Evolutionary conservation across 2,329 filamentous ascomycete species (phyloP).

Genomic region (Thermothelomyces thermophilus): DNA sequence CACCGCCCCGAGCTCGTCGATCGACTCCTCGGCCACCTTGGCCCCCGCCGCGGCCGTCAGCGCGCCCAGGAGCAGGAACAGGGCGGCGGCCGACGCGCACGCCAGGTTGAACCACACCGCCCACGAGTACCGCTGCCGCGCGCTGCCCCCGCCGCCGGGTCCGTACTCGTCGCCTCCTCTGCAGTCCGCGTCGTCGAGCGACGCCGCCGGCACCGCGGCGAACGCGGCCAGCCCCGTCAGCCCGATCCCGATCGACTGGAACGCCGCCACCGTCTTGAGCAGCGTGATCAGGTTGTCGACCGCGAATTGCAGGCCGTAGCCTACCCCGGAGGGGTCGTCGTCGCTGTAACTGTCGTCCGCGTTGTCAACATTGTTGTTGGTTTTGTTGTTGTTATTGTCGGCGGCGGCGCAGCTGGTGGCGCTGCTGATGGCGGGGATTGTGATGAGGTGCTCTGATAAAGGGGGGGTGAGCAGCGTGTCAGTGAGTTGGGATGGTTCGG

Average conservation of each 20-base stretch:
- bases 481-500: not conserved
- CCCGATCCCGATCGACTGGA: conserved; percentile 19
- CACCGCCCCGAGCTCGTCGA: conserved; percentile 12
- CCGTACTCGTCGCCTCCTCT: too few species aligned
- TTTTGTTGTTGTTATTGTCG: not conserved
- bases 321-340: conserved; percentile 21
- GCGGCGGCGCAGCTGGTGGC: not conserved
- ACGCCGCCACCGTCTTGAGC: conserved; percentile 19
- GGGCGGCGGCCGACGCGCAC: not conserved
- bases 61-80: conserved; percentile 10
- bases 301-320: conserved; percentile 11
- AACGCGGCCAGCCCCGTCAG: conserved; percentile 19
- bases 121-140: not conserved
- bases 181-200: not conserved
- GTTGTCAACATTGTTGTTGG: conserved; percentile 15
- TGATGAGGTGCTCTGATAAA: not conserved
- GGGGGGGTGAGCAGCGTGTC: too few species aligned
- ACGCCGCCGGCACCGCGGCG: conserved; percentile 12
- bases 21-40: conserved; percentile 2
- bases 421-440: conserved; percentile 9
- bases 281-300: conserved; percentile 19
- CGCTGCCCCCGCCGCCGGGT: too few species aligned
- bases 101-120: conserved; percentile 11
- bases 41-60: conserved; percentile 12
- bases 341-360: conserved; percentile 17